Conservation (phyloP, 2,329 filamentous ascomycete genomes). For the Diaporthe destruens region DNA sequence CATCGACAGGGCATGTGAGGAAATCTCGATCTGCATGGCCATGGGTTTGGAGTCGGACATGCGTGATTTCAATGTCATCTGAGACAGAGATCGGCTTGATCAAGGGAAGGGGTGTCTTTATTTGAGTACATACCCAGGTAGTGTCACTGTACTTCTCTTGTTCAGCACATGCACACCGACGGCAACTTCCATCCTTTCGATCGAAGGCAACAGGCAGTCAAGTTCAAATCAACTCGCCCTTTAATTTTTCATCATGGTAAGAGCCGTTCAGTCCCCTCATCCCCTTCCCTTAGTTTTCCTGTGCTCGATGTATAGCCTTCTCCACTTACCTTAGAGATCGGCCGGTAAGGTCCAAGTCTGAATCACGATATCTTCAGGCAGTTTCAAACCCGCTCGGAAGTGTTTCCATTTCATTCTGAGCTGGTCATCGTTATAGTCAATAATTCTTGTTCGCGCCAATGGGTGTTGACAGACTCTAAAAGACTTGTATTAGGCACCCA, state of each 20-base stretch:
- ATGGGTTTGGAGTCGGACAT: not conserved
- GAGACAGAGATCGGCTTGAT: slow-evolving; percentile 9
- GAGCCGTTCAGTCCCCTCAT: not conserved
- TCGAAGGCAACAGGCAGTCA: not conserved
- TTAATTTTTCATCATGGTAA: not conserved
- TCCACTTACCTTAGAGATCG: not conserved
- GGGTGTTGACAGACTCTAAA: not conserved
- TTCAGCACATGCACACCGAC: slow-evolving; percentile 25
- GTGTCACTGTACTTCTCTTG: not conserved
- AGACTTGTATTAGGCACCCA: not conserved
- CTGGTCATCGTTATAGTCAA: not conserved
- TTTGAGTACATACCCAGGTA: not conserved
- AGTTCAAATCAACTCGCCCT: not conserved
- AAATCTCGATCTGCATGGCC: slow-evolving; percentile 18
- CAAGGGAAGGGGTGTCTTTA: slow-evolving; percentile 29
- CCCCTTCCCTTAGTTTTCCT: not conserved
- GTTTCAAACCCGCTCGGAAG: no score
- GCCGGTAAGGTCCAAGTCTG: not conserved
- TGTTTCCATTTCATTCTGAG: not conserved
- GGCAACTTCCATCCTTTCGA: slow-evolving; percentile 9
- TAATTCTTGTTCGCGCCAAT: not conserved
- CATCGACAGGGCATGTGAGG: slow-evolving; percentile 2
- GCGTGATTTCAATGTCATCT: not conserved
- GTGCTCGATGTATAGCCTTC: not conserved
- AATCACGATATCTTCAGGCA: not conserved